phyloP scores from a whole-genome alignment of 2,329 filamentous ascomycete species.

The Monosporascus sp. region DNA sequence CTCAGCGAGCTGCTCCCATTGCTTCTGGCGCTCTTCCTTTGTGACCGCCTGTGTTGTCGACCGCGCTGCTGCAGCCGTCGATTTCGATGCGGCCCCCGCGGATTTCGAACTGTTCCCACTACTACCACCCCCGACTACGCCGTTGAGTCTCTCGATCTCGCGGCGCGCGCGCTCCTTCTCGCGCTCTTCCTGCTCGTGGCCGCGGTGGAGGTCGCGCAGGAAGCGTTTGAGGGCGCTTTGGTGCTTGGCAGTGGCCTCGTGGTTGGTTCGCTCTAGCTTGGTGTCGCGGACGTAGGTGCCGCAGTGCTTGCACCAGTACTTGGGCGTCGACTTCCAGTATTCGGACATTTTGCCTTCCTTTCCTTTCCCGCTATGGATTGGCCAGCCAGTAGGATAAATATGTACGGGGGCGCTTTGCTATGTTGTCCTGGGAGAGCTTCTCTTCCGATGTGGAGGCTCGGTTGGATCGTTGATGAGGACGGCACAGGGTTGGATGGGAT shows the following conservation, averaged over 20 bases:
- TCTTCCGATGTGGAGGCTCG: too few species aligned
- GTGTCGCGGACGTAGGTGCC: conserved; percentile 86
- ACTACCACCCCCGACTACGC: conserved; percentile 47
- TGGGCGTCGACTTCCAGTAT: conserved; percentile 97
- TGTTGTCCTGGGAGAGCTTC: too few species aligned
- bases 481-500: too few species aligned
- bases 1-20: conserved; percentile 81
- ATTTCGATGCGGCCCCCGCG: conserved; percentile 15
- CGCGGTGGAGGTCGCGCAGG: conserved; percentile 80
- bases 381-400: too few species aligned
- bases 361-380: too few species aligned
- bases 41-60: conserved; percentile 31
- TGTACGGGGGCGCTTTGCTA: too few species aligned
- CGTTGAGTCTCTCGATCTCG: conserved; percentile 82
- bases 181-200: conserved; percentile 72
- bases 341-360: conserved; percentile 64
- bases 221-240: conserved; percentile 84
- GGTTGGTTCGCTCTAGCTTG: conserved; percentile 79
- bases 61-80: conserved; percentile 3
- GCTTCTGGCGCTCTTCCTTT: conserved; percentile 67
- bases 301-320: conserved; percentile 99
- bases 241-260: conserved; percentile 81
- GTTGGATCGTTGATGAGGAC: too few species aligned
- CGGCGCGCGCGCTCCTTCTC: conserved; percentile 77
- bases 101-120: conserved; percentile 31